Conservation (phyloP, 768 basidiomycete species). For the Collybia sordida region DNA sequence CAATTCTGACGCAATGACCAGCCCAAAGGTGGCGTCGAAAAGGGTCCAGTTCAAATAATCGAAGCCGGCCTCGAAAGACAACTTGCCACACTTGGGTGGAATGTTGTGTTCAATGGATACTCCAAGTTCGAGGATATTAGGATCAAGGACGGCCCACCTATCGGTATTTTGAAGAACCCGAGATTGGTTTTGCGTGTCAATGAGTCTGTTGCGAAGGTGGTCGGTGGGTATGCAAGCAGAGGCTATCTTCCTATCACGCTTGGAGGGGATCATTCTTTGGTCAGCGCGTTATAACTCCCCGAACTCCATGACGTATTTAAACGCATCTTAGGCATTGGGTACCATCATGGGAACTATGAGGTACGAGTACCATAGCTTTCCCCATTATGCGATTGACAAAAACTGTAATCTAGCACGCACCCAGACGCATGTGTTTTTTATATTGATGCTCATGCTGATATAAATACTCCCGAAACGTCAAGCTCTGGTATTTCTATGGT, state of each 20-base stretch:
- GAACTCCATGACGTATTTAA: neutral
- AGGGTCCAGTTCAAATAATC: constrained; percentile 85
- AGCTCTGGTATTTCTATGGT: constrained; percentile 50
- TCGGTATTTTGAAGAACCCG: constrained; percentile 90
- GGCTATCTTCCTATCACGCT: constrained; percentile 87
- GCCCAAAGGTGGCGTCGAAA: constrained; percentile 80
- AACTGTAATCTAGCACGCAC: constrained; percentile 45
- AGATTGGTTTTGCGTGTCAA: constrained; percentile 81
- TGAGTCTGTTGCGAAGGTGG: constrained; percentile 71
- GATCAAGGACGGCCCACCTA: constrained; percentile 66
- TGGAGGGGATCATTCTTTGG: constrained; percentile 95
- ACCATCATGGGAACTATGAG: constrained; percentile 88
- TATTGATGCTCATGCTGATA: constrained; percentile 97
- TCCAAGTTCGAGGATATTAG: constrained; percentile 82
- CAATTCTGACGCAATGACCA: constrained; percentile 28
- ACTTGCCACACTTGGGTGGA: constrained; percentile 82
- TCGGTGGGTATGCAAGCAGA: constrained; percentile 71
- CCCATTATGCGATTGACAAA: neutral
- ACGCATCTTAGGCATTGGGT: constrained; percentile 62
- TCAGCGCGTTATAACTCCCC: constrained; percentile 32
- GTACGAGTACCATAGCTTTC: constrained; percentile 35
- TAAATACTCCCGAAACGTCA: constrained; percentile 89
- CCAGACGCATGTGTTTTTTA: constrained; percentile 88
- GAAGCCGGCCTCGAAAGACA: constrained; percentile 81
- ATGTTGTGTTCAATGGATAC: constrained; percentile 85